These are phyloP conservation scores for Apiotrichum gracile DNA, from an alignment of 1,284 basidiomycete genomes.

Conservation along the genomic window DNA sequence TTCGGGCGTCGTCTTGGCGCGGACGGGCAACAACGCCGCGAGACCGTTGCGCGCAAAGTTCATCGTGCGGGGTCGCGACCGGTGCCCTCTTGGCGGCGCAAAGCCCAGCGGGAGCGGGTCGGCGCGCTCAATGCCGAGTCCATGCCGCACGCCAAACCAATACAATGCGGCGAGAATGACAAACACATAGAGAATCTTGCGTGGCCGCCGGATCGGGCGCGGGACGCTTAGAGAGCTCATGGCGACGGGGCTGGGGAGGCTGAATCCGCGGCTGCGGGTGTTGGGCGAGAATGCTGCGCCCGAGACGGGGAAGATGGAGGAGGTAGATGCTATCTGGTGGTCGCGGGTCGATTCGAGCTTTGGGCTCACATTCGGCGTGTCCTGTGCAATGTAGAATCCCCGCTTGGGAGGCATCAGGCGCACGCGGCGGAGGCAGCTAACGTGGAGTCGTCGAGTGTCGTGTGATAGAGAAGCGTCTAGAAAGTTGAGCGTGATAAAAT, in stretches of 20 bases:
- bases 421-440: background rate
- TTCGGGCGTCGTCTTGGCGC: constrained; percentile 16
- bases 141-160: constrained; percentile 46
- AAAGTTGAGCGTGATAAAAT: too few relatives aligned
- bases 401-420: constrained; percentile 13
- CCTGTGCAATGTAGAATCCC: constrained; percentile 19
- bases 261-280: background rate
- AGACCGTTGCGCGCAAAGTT: constrained; percentile 14
- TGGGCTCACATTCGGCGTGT: constrained; percentile 16
- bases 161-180: constrained; percentile 42
- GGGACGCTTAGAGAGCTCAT: constrained; percentile 17
- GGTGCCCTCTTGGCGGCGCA: constrained; percentile 30
- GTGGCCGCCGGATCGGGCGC: constrained; percentile 35
- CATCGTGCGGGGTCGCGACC: constrained; percentile 22
- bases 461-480: too few relatives aligned
- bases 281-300: background rate
- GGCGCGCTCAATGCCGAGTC: constrained; percentile 35
- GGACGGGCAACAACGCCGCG: constrained; percentile 9
- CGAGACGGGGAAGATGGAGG: constrained; percentile 2
- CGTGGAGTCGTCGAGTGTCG: too few relatives aligned
- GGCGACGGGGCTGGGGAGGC: background rate
- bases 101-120: constrained; percentile 35
- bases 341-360: constrained; percentile 6
- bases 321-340: background rate
- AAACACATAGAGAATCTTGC: constrained; percentile 43